Base-by-base conservation (phyloP, 2,329 filamentous ascomycete genomes). In the Colletotrichum tropicale region DNA sequence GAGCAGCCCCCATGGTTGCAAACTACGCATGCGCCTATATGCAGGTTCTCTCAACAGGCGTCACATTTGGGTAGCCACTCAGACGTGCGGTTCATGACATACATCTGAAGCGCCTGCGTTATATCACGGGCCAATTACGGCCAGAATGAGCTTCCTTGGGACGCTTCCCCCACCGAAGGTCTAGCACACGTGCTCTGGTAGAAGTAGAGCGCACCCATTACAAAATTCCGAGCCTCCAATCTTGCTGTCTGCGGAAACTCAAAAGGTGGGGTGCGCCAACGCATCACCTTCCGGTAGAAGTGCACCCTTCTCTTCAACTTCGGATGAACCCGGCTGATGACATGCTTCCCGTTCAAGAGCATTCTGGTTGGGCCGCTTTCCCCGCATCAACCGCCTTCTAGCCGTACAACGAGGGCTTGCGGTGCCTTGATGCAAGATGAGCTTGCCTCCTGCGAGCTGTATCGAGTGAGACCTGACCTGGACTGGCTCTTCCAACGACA, bases 281-380 rank as follows among this genome's bases (percentile, higher is more conserved):
- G 36, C 56, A 62, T 61, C 34, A 43, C 56, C 18, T 70, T 24
- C 66, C 56, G 55, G 56, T 52, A 61, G 36, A 69, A 34, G 55
- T 36, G 56, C 66, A 70, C 38, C 64, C 55, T 32, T 61, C 52
- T 48, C 55, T 64, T 65, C 16, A 32, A 73, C 64, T 73, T 75
- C 70, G 73, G 73, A 75, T n/a, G 73, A 75, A 75, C 73, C 43
- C 64, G 64, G 73, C 58, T 65, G 64, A 52, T 68, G 64, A 68
- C 56, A 75, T 75, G 32, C 43, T 65, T 68, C n/a, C 30, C 36
- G 64, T 58, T 65, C 34, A 32, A 60, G 64, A 73, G 43, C 38
- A 12, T n/a, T 61, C 26, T 60, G 58, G 12, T 66, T 68, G 70
- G 34, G 15, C 30, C 32, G 7, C 32, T 13, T 69, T 52, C 70